Evolutionary conservation across 148 eudicot genomes (phyloP).

Genomic region (Camellia lanceoleosa): DNA sequence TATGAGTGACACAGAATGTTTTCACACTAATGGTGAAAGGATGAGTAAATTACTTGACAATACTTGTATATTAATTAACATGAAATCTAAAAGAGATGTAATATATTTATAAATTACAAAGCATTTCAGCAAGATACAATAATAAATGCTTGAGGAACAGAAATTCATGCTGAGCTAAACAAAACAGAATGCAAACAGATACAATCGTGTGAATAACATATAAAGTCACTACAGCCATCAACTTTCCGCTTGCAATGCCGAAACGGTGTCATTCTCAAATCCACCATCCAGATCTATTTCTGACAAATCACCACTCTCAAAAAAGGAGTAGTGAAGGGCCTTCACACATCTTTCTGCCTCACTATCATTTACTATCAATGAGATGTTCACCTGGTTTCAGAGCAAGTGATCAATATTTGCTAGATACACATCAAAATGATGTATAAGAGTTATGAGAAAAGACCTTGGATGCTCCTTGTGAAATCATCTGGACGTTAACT

Average conservation of each 20-base stretch:
- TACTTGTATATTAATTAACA: too few species aligned
- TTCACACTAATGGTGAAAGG: too few species aligned
- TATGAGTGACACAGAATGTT: too few species aligned
- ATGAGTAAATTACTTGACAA: too few species aligned
- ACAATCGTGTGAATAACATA: neutral
- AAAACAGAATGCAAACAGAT: neutral
- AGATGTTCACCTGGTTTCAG: constrained; percentile 62
- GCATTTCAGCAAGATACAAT: too few species aligned
- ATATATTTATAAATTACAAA: too few species aligned
- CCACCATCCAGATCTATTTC: constrained; percentile 17
- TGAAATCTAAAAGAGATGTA: too few species aligned
- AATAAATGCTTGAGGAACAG: too few species aligned
- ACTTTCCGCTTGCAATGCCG: neutral
- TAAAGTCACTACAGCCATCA: neutral
- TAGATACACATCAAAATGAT: neutral
- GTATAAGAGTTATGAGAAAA: neutral
- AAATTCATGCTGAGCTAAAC: too few species aligned
- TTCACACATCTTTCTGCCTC: constrained; percentile 80
- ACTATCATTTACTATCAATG: constrained; percentile 70
- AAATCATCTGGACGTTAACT: constrained; percentile 92
- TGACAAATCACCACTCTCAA: constrained; percentile 43
- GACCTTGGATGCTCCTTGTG: constrained; percentile 88
- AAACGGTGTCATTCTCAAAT: constrained; percentile 16
- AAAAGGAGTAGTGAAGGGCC: constrained; percentile 73
- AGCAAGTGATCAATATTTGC: constrained; percentile 1